Evolutionary conservation across 148 eudicot genomes (phyloP), one percentile per base, ranked within the genome.

Genomic region (Chenopodium berlandieri): DNA sequence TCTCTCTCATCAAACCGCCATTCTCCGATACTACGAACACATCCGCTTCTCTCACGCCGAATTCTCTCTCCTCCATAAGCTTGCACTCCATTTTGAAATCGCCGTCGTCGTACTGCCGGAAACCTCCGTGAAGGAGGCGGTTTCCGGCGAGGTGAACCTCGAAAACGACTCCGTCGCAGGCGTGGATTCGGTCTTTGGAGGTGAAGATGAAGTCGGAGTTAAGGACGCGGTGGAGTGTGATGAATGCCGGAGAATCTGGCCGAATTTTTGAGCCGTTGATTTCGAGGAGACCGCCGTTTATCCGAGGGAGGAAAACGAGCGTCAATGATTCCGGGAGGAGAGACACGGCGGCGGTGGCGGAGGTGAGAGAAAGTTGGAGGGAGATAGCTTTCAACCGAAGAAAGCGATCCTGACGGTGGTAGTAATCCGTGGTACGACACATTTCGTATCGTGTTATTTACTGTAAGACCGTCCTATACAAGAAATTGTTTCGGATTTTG

Each of bases 231-330:
- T 93, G 87, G 0, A 93, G 89, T 4, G 93, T 86, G 14, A 91
- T 9, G 73, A 91, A 93, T 0, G 82, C 93, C n/a, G 94, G 89
- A 0, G 87, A 78, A 12, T 90, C 86, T 60, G 89, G 87, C 80
- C 83, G 86, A 78, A 90, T 77, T 44, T 17, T 74, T 2, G 89
- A 79, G 14, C 85, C 90, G 75, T 89, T 80, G 31, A 91, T 69
- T 80, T 89, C 89, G 12, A 90, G 60, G 0, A 83, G 83, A 60
- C 71, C 44, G 8, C 85, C 90, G 69, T 85, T 85, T 30, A 88
- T 85, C 1, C 92, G 89, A 17, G 94, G 97, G 63, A 91, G 90
- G 79, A 78, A 91, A 62, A 88, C 80, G 31, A 93, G 86, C 2
- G 92, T 91, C 23, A 90, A 77, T 0, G 84, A 84, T 54, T 85